Evolutionary conservation across 805 yeast genomes (phyloP), one percentile per base, ranked within the genome.

Genomic region (Cyberlindnera mrakii): DNA sequence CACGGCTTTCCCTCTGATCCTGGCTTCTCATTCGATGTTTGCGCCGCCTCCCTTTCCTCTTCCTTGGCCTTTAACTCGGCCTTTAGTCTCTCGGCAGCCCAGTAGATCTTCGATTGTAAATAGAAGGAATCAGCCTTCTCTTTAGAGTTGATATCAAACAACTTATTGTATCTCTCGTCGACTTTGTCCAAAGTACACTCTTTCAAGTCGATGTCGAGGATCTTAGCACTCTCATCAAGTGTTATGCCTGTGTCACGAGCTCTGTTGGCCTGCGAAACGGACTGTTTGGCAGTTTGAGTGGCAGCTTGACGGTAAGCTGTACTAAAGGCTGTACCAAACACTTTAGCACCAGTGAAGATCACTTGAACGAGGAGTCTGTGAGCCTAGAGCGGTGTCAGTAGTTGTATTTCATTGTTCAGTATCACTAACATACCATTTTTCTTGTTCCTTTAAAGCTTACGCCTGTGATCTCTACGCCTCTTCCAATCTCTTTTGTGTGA

Each of bases 281-380:
- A 71, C 52, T 78, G 78, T 25, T 86, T 76, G 2, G 91, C 88
- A n/a, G 95, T 80, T 42, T 90, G 90, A 41, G 91, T 86, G 15
- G 98, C 96, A 2, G 96, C 95, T 67, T 93, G 98, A 58, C 82
- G 85, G 72, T 91, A 93, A 0, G 99, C 98, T 63, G 89, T 96
- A n/a, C 88, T 75, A 63, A 93, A 93, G 0, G 99, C 99, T 54
- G 86, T 78, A 44, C 98, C 97, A 60, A 93, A 89, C 27, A 91
- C 98, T 54, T 87, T 82, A 5, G 97, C 95, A 44, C 98, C 98
- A 9, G 98, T 90, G 58, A 90, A 77, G 39, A 89, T 75, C 50
- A 93, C 96, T 65, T 86, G 91, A 51, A 86, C 87, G 43, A 91
- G 60, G 45, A 95, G 75, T 71, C 97, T 80, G 64, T 93, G 96